Conservation (phyloP, 805 yeast species). For the Wickerhamiella sorbophila region DNA sequence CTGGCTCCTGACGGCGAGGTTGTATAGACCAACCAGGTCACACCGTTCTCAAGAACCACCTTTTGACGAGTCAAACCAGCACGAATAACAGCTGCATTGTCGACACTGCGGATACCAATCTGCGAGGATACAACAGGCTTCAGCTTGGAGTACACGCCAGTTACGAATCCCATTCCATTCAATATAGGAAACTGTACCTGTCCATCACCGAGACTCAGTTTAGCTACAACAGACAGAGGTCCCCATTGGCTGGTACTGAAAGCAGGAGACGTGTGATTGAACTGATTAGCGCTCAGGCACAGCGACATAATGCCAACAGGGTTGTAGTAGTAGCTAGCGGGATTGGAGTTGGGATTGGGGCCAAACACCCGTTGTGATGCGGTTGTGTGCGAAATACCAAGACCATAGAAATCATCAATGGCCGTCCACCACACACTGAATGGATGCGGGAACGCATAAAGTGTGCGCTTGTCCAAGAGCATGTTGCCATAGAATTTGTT, state of each 20-base stretch:
- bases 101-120: slow-evolving; percentile 32
- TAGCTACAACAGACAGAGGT: slow-evolving; percentile 17
- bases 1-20: slow-evolving; percentile 28
- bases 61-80: slow-evolving; percentile 25
- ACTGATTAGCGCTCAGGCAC: slow-evolving; percentile 39
- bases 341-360: slow-evolving; percentile 29
- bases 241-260: slow-evolving; percentile 30
- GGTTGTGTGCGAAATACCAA: slow-evolving; percentile 48
- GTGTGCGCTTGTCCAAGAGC: slow-evolving; percentile 40
- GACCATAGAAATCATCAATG: slow-evolving; percentile 33
- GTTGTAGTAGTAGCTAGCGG: slow-evolving; percentile 36
- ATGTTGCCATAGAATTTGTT: slow-evolving; percentile 66
- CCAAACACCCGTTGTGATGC: slow-evolving; percentile 32
- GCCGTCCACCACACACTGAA: slow-evolving; percentile 47
- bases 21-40: slow-evolving; percentile 38
- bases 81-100: slow-evolving; percentile 23
- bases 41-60: slow-evolving; percentile 28
- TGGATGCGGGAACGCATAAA: slow-evolving; percentile 52
- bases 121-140: slow-evolving; percentile 33
- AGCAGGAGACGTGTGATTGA: slow-evolving; percentile 33
- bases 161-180: slow-evolving; percentile 74
- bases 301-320: slow-evolving; percentile 44
- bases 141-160: slow-evolving; percentile 44
- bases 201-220: slow-evolving; percentile 11
- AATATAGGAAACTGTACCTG: slow-evolving; percentile 44